Evolutionary conservation across 1,139 yeast species (phyloP), one percentile per base, ranked within the genome.

Genomic region (Hansenula sp.): DNA sequence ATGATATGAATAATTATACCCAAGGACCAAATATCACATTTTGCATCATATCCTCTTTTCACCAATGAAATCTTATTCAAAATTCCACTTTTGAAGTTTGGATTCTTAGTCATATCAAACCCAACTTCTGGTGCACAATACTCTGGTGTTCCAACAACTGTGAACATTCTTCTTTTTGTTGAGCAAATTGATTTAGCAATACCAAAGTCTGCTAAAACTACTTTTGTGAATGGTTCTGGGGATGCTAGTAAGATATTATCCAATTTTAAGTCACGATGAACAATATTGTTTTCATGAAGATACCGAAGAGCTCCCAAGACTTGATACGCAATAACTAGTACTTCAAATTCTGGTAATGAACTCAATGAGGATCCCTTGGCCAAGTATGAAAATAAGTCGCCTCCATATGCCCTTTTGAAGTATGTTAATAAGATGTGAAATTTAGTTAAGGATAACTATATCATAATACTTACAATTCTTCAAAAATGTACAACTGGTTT

Each of bases 61-160:
- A 40, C 34, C 16, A 45, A 52, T 6, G 24, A 26, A 8, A 22
- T 27, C 13, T 34, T 21, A 2, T 37, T 38, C 8, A 36, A 11
- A 9, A 39, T 24, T 3, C 41, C 41, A 4, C 38, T 37, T 22
- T 35, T 43, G 12, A 45, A 41, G 2, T 30, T 31, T 2, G 53
- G 54, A 14, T 44, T 30, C 32, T 46, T 50, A 9, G 52, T 55
- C 27, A 56, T 61, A 39, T 56, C 64, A 44, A 74, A 65, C 1
- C 78, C 75, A 17, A 75, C 77, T 46, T 81, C 87, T 0, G 87
- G 87, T 0, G 87, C 87, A 43, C 79, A 72, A 51, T 79, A 80
- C 51, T 79, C 87, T 0, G 81, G 77, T 0, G 87, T 80, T 1
- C 88, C 88, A 2, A 78, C 82, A 2, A 77, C 65, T 0, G 86